Conservation (phyloP, 345 rosid species). For the Pseudoturritis turrita region DNA sequence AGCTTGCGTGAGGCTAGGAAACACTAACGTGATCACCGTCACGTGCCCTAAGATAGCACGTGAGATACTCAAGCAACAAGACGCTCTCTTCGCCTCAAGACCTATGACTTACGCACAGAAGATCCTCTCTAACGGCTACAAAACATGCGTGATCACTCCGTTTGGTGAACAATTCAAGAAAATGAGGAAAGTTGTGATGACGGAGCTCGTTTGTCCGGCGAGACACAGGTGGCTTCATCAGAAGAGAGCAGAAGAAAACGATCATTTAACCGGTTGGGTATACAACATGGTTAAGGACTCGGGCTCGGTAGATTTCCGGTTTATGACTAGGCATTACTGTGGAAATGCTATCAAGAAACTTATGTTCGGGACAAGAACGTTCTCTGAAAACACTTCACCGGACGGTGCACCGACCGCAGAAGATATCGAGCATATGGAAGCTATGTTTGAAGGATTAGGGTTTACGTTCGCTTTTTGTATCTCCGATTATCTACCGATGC, state of each 20-base stretch:
- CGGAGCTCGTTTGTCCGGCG: slow-evolving; percentile 35
- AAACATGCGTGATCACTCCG: slow-evolving; percentile 26
- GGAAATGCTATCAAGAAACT: slow-evolving; percentile 39
- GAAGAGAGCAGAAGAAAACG: slow-evolving; percentile 41
- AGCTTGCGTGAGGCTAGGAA: slow-evolving; percentile 41
- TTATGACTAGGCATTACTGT: slow-evolving; percentile 29
- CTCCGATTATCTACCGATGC: slow-evolving; percentile 46
- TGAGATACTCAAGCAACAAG: slow-evolving; percentile 38
- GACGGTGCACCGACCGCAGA: slow-evolving; percentile 40
- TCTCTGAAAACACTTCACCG: slow-evolving; percentile 20
- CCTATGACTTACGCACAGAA: slow-evolving; percentile 30
- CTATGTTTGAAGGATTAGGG: slow-evolving; percentile 36
- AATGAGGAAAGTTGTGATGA: slow-evolving; percentile 38
- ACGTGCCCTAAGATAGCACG: slow-evolving; percentile 38
- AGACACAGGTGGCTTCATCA: slow-evolving; percentile 36
- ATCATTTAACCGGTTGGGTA: slow-evolving; percentile 33
- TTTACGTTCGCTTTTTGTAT: slow-evolving; percentile 39
- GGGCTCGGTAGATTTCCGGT: slow-evolving; percentile 31
- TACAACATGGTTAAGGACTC: slow-evolving; percentile 34
- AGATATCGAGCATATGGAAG: slow-evolving; percentile 44
- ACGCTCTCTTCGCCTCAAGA: slow-evolving; percentile 35
- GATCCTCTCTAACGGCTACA: slow-evolving; percentile 23
- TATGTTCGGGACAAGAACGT: slow-evolving; percentile 35
- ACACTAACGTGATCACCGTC: slow-evolving; percentile 37
- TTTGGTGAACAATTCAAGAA: slow-evolving; percentile 47